Evolutionary conservation across 805 yeast genomes (phyloP), one percentile per base, ranked within the genome.

Genomic region (Saturnispora silvae): DNA sequence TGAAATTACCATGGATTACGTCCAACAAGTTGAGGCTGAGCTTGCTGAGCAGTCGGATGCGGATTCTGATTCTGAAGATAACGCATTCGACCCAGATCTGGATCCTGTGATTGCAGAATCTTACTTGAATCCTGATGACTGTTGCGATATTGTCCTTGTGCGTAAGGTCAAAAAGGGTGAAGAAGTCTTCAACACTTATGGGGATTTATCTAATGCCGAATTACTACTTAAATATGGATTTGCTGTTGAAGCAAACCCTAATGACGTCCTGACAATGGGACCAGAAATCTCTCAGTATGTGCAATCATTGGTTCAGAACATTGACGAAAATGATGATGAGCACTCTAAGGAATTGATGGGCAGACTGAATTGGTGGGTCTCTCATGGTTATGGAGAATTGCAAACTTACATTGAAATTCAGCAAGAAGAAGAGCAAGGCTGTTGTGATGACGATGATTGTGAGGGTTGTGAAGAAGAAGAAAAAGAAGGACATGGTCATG

Each of bases 111-210:
- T 51, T 20, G 56, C 49, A 1, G 68, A 67, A 15, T 47, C 63
- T 7, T 56, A 67, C 3, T 42, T 52, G 4, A 47, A 48, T 34
- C 61, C 70, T 2, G 68, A 67, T 36, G 71, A 72, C 40, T 77
- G 86, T 45, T 83, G 94, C 47, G 95, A 85, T 47, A 73, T 86
- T 11, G 64, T 72, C 0, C 49, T 78, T 2, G 61, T 64, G 15
- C 53, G 52, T 11, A 51, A 57, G 2, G 71, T 82, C 1, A 35
- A 48, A 1, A 51, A 58, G 24, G 72, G 74, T 6, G 54, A 63
- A 10, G 96, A 89, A 50, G 50, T 89, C 11, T 82, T 77, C 63
- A 86, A 84, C 57, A 76, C 92, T 0, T 87, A 86, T 49, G 96
- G 96, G 0, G 79, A 76, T 20, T 63, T 79, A 28, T 59, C 77